Evolutionary conservation across 805 yeast genomes (phyloP), one percentile per base, ranked within the genome.

Genomic region (Candida jianshihensis): DNA sequence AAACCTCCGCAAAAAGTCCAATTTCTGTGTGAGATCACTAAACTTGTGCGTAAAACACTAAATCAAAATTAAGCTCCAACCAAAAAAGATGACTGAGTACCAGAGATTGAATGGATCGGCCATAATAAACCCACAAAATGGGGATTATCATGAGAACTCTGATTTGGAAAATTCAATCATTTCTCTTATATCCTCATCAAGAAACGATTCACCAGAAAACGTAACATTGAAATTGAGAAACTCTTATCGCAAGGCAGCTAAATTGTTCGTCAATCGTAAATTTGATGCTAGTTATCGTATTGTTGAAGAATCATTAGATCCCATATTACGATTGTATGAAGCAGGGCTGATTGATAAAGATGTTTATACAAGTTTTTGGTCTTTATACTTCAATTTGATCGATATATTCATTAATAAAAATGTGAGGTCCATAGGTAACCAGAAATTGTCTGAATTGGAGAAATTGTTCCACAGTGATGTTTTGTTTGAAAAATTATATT

Each of bases 321-420:
- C 40, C 2, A 37, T 44, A 3, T 22, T 43, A 12, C 18, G 14
- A 0, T 34, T 47, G 12, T 42, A 35, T 10, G 40, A 44, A 5
- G 37, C 36, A 11, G 38, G 34, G 4, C 25, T 31, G 29, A 41
- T 52, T 18, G 46, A 41, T 8, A 34, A 38, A 6, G 38, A 34
- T 11, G 14, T 46, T 3, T 44, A 49, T 11, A 29, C 41, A 6
- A 51, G 42, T 26, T 25, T 47, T 10, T 54, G 58, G 58, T 36
- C 49, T 5, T 34, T 54, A 12, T 52, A 52, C 31, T 44, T 54
- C 38, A 52, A 51, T 29, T 30, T 54, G 19, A 38, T 54, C 13
- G 56, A 54, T 38, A 43, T 54, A 4, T 25, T 47, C n/a, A 12
- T 49, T 12, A 52, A 45, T 32, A 49, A 46, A 19, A 19, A 26